These are phyloP conservation scores for Aaosphaeria arxii DNA, from an alignment of 2,329 filamentous ascomycete species.

Conservation along the genomic window DNA sequence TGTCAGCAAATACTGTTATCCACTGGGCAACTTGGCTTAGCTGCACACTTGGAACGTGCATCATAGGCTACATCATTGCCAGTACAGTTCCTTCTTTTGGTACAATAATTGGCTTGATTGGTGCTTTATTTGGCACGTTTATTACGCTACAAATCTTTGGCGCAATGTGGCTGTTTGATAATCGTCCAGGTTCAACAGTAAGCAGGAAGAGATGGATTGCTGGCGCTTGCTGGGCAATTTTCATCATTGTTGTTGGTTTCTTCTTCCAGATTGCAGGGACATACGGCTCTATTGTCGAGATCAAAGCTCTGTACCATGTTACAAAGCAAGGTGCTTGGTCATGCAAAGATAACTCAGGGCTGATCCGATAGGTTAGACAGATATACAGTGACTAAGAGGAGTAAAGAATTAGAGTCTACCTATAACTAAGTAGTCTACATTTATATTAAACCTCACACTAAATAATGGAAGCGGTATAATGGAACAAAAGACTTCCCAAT, in stretches of 20 bases:
- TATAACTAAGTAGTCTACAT: too few species aligned
- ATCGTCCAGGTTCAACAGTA: neutral
- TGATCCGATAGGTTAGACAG: too few species aligned
- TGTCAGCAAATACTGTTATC: slow-evolving; percentile 34
- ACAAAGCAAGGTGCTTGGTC: neutral
- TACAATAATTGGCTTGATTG: slow-evolving; percentile 18
- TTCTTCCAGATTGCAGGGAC: neutral
- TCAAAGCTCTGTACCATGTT: neutral
- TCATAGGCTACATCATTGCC: slow-evolving; percentile 22
- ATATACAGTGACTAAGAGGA: too few species aligned
- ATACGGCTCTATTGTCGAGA: neutral
- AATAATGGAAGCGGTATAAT: too few species aligned
- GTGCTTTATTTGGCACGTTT: neutral
- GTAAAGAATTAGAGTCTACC: too few species aligned
- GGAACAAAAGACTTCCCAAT: too few species aligned
- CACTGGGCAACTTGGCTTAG: slow-evolving; percentile 25
- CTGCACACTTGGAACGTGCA: slow-evolving; percentile 14
- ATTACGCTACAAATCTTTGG: neutral
- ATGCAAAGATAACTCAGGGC: neutral
- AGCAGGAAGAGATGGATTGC: neutral
- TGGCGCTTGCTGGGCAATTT: neutral
- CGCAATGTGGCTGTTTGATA: neutral
- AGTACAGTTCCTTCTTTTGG: slow-evolving; percentile 25
- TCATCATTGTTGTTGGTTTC: neutral
- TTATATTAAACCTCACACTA: too few species aligned